Evolutionary conservation across 441 rosid species (phyloP), one percentile per base, ranked within the genome.

Genomic region (Euphorbia schlechtendalii): DNA sequence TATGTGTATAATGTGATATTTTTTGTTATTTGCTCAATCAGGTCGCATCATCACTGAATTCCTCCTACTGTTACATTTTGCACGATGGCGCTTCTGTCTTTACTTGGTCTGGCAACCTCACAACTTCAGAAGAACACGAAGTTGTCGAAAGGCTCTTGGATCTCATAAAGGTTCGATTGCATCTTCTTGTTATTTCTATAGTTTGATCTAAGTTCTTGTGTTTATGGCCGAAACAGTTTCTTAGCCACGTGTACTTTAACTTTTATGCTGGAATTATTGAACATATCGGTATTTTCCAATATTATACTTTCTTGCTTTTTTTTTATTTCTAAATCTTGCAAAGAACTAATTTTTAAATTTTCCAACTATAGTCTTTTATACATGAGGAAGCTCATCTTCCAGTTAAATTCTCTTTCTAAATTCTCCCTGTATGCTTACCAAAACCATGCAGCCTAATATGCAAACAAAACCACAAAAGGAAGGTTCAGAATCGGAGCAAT

Each of bases 81-180:
- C 98, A 92, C 59, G 77, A 78, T 59, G 88, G 77, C 57, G 81
- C 98, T 66, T 63, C 87, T 45, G 85, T 92, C 65, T 88, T 86
- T 76, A 85, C 95, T 14, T 92, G 99, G 99, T 77, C 85, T 69
- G 99, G 99, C 63, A 92, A 84, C 76, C 89, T 92, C 66, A 81
- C 96, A 64, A 80, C 86, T 64, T 56, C 86, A 8, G 98, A 86
- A 63, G 86, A 88, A 77, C 89, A 86, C 63, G 97, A 82, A 78
- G 88, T 90, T 64, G 80, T 87, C 69, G 97, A 92, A 84, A 85
- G 99, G 74, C 86, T 81, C 77, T 83, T 93, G 63, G 99, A 93
- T 83, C 73, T 88, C 78, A 93, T 93, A 70, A 90, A 89, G 96
- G 99, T n/a, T 89, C 56, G 30, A 71, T 68, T 69, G 40, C 30